These are phyloP conservation scores for Xylariaceae sp. DNA, from an alignment of 2,329 filamentous ascomycete genomes.

Conservation along the genomic window DNA sequence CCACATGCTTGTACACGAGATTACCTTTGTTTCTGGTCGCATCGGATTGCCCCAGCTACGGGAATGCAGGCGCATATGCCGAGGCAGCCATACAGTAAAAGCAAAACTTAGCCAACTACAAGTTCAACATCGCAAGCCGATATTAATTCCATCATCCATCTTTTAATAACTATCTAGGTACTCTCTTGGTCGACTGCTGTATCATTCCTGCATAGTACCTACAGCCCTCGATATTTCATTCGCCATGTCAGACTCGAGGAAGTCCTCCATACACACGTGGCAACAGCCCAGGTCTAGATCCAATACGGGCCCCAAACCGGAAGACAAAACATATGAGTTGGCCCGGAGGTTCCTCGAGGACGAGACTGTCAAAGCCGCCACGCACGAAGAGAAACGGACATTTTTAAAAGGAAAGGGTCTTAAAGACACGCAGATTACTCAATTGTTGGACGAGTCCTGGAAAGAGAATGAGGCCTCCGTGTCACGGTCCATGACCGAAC, in stretches of 20 bases:
- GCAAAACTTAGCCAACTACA: neutral
- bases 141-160: too few relatives aligned
- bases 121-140: too few relatives aligned
- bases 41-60: neutral
- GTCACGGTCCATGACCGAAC: slow-evolving; percentile 4
- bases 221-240: neutral
- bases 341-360: slow-evolving; percentile 73
- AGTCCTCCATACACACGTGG: slow-evolving; percentile 22
- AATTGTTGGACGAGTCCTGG: slow-evolving; percentile 46
- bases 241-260: slow-evolving; percentile 19
- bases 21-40: neutral
- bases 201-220: neutral
- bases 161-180: too few relatives aligned
- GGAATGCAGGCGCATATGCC: slow-evolving; percentile 11
- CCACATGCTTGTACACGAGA: neutral
- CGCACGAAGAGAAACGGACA: slow-evolving; percentile 64
- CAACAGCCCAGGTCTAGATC: slow-evolving; percentile 16
- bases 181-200: neutral
- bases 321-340: slow-evolving; percentile 49
- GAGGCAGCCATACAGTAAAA: slow-evolving; percentile 9
- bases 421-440: slow-evolving; percentile 59
- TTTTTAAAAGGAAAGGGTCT: slow-evolving; percentile 79
- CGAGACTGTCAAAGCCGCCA: slow-evolving; percentile 62
- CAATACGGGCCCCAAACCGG: slow-evolving; percentile 15
- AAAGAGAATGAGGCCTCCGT: slow-evolving; percentile 13